Evolutionary conservation across 83 land plant species (phyloP).

Genomic region (Isoetes engelmannii): DNA sequence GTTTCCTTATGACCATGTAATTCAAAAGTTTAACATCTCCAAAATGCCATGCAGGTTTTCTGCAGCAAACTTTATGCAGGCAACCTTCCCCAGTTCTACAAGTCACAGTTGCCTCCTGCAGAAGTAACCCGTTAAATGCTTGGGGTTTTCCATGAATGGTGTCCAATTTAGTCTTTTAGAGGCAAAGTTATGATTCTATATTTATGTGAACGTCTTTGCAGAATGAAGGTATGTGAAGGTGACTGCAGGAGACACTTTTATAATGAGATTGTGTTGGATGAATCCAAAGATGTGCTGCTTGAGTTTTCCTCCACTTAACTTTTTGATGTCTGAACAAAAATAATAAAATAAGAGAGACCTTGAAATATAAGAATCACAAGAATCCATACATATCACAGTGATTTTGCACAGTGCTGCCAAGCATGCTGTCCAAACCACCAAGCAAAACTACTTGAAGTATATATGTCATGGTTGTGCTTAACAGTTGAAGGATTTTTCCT

Average conservation of each 20-base stretch:
- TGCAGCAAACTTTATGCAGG: neutral
- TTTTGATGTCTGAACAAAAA: too few species aligned
- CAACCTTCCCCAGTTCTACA: neutral
- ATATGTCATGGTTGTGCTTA: too few species aligned
- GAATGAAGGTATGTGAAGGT: neutral
- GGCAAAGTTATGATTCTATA: neutral
- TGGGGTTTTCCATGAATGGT: neutral
- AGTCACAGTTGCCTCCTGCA: neutral
- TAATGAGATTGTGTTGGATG: conserved; percentile 2
- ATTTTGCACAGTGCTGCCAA: too few species aligned
- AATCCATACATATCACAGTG: too few species aligned
- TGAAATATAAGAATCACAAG: too few species aligned
- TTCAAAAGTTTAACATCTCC: neutral
- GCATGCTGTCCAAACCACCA: too few species aligned
- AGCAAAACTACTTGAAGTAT: too few species aligned
- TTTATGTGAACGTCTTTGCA: neutral
- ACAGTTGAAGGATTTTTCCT: neutral
- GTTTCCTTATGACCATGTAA: neutral
- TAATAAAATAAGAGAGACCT: too few species aligned
- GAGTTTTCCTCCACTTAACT: neutral
- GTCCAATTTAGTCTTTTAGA: neutral
- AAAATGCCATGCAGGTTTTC: neutral
- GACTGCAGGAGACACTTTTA: neutral
- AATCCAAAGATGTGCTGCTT: conserved; percentile 4
- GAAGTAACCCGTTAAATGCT: neutral